Evolutionary conservation across 495 filamentous ascomycete genomes (phyloP).

Genomic region (Xylaria longipes): DNA sequence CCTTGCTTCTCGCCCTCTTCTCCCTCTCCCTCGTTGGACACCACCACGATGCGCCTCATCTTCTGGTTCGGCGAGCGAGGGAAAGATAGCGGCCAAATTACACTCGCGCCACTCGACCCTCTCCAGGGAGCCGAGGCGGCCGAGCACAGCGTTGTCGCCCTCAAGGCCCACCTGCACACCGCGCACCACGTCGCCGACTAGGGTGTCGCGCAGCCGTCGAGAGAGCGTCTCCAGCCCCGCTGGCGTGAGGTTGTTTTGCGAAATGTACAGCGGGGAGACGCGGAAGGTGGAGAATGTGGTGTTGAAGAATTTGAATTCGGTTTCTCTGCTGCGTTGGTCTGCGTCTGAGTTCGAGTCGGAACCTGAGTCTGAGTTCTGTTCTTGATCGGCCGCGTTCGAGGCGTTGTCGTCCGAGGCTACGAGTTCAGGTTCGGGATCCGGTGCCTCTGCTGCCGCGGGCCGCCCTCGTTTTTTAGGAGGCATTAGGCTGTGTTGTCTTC

Average conservation of each 20-base stretch:
- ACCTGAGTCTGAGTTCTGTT: not conserved
- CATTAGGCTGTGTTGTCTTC: slow-evolving; percentile 22
- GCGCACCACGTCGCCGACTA: slow-evolving; percentile 57
- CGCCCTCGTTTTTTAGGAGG: slow-evolving; percentile 32
- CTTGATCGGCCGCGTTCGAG: slow-evolving; percentile 4
- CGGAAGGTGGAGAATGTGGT: slow-evolving; percentile 57
- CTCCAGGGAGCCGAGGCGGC: slow-evolving; percentile 47
- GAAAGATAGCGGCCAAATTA: slow-evolving; percentile 29
- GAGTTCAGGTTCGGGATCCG: not conserved
- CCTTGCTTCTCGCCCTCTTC: slow-evolving; percentile 2
- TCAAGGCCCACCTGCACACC: slow-evolving; percentile 52
- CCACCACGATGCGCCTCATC: slow-evolving; percentile 25
- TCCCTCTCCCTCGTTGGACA: not conserved
- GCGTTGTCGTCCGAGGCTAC: not conserved
- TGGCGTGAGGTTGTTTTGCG: slow-evolving; percentile 33
- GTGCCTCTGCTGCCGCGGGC: not conserved
- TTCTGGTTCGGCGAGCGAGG: slow-evolving; percentile 16
- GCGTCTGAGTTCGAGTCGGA: not conserved
- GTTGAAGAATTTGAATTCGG: slow-evolving; percentile 49
- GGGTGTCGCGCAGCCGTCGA: slow-evolving; percentile 47
- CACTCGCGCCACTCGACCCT: slow-evolving; percentile 45
- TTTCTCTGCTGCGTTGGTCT: slow-evolving; percentile 16
- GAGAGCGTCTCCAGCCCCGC: slow-evolving; percentile 43
- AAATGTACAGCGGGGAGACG: slow-evolving; percentile 52
- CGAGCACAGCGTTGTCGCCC: slow-evolving; percentile 37